Evolutionary conservation across 1,284 basidiomycete genomes (phyloP).

Genomic region (Boletus calvinii): DNA sequence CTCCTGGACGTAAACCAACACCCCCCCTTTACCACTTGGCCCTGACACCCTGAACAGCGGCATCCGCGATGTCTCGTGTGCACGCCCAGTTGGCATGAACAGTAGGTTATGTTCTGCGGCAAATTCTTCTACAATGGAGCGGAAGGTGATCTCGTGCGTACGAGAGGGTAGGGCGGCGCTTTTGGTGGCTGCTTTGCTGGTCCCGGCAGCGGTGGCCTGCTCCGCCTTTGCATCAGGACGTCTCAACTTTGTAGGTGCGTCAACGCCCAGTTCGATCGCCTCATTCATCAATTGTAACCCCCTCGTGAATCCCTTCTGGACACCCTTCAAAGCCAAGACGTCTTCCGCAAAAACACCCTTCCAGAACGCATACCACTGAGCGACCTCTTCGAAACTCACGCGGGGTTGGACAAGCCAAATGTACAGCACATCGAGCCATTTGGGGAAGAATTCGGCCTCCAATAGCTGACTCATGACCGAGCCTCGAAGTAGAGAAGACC

Average conservation of each 20-base stretch:
- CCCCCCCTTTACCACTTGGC: constrained; percentile 80
- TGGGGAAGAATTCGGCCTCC: constrained; percentile 92
- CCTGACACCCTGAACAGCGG: constrained; percentile 83
- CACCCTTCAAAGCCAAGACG: constrained; percentile 61
- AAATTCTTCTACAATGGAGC: constrained; percentile 85
- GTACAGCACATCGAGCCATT: constrained; percentile 91
- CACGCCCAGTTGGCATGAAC: constrained; percentile 82
- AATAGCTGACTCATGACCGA: constrained; percentile 80
- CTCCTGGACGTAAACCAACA: constrained; percentile 82
- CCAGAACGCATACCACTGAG: constrained; percentile 91
- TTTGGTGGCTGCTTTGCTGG: constrained; percentile 18
- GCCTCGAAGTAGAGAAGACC: constrained; percentile 71
- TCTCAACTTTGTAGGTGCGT: constrained; percentile 64
- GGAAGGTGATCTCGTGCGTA: constrained; percentile 84
- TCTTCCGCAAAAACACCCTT: constrained; percentile 74
- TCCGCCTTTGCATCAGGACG: constrained; percentile 62
- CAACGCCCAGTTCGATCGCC: constrained; percentile 79
- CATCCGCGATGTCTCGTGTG: constrained; percentile 81
- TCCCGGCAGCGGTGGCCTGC: constrained; percentile 30
- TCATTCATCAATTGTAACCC: constrained; percentile 92
- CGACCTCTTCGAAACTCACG: constrained; percentile 87
- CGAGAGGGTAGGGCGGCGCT: constrained; percentile 41
- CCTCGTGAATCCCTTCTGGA: constrained; percentile 78
- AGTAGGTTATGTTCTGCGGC: constrained; percentile 83
- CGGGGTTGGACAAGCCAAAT: constrained; percentile 86